A percentile compares a stretch with the other conserved stretches of the same genome.
phyloP scores from a whole-genome alignment of 108 stramenopile genomes.

The Schizochytrium sp. region DNA sequence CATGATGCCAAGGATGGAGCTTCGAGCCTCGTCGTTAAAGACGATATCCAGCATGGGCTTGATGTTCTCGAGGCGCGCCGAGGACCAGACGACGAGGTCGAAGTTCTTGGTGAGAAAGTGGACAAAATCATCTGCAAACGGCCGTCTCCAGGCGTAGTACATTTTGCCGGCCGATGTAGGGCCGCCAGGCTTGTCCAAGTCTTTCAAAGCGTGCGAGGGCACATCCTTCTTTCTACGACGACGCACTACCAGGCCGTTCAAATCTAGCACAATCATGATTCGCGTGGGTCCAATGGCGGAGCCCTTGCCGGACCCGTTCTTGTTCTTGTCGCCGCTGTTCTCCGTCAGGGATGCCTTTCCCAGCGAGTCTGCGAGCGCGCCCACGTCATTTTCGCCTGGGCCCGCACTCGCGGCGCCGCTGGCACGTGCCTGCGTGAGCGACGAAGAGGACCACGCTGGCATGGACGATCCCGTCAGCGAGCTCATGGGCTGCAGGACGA shows the following conservation, averaged over 20 bases:
- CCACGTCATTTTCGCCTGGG: no score
- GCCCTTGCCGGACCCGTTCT: no score
- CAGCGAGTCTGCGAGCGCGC: no score
- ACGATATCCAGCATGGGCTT: neutral
- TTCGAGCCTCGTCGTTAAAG: neutral
- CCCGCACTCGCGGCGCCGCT: no score
- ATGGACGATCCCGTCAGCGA: no score
- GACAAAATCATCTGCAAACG: neutral
- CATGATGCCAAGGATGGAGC: neutral
- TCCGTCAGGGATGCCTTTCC: no score
- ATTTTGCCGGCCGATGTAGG: neutral
- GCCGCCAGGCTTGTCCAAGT: neutral
- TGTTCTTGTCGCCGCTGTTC: no score
- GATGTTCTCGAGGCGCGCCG: neutral
- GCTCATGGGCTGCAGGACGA: no score
- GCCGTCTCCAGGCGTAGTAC: neutral
- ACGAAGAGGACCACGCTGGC: no score
- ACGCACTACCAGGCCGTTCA: neutral
- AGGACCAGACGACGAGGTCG: neutral
- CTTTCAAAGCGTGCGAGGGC: neutral
- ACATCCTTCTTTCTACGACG: neutral
- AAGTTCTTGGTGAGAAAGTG: neutral
- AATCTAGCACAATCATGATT: neutral
- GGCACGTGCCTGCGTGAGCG: no score
- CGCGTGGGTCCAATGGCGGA: neutral